Percentiles rank a stretch among this genome's conserved stretches.
Evolutionary conservation across 306 rosid species (phyloP).

Genomic region (Lathyrus oleraceus): DNA sequence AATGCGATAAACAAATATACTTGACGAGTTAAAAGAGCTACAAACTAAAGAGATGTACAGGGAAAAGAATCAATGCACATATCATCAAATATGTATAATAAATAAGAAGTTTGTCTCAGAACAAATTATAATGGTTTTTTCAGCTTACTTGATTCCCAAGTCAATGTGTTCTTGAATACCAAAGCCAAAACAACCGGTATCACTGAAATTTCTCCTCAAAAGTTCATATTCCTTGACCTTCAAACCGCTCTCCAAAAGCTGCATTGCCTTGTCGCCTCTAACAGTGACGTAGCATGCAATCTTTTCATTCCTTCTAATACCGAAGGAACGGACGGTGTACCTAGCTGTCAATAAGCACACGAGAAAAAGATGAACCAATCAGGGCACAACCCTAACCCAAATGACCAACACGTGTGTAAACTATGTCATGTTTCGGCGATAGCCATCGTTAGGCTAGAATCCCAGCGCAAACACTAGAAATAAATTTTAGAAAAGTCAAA

Average conservation of each 20-base stretch:
- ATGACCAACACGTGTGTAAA: too few relatives aligned
- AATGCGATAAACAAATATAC: too few relatives aligned
- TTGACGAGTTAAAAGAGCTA: too few relatives aligned
- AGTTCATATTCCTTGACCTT: conserved; percentile 8
- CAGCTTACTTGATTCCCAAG: neutral
- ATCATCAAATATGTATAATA: neutral
- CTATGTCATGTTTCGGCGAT: too few relatives aligned
- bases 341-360: neutral
- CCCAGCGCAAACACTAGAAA: too few relatives aligned
- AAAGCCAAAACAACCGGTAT: neutral
- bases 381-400: too few relatives aligned
- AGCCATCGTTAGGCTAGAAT: too few relatives aligned
- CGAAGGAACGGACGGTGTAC: conserved; percentile 3
- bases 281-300: conserved; percentile 3
- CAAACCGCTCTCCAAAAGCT: conserved; percentile 9
- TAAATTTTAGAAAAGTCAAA: too few relatives aligned
- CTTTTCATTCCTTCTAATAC: conserved; percentile 12
- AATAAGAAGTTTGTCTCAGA: neutral
- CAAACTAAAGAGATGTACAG: too few relatives aligned
- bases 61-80: too few relatives aligned
- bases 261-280: conserved; percentile 15
- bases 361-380: too few relatives aligned
- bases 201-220: conserved; percentile 8
- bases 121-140: neutral
- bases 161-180: conserved; percentile 17